Evolutionary conservation across 2,329 filamentous ascomycete species (phyloP).

Genomic region (Lanzia echinophila): DNA sequence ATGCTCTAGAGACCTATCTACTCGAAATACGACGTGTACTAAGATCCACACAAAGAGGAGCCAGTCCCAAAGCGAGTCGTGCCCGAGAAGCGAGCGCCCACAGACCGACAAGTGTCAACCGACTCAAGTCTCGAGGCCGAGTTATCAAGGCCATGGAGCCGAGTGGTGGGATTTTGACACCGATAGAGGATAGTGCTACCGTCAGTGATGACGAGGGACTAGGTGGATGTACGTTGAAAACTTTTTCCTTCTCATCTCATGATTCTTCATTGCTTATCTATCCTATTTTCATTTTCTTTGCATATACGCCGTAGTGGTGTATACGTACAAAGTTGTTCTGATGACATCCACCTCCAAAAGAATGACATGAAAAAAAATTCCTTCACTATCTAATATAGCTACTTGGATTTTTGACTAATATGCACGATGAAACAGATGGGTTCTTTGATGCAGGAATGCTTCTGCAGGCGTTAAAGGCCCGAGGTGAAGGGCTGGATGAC

Average conservation of each 20-base stretch:
- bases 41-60: conserved; percentile 55
- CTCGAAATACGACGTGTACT: conserved; percentile 84
- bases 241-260: background rate
- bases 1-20: conserved; percentile 83
- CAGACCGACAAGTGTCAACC: conserved; percentile 29
- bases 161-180: conserved; percentile 48
- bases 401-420: background rate
- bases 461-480: conserved; percentile 74
- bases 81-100: conserved; percentile 51
- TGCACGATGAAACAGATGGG: conserved; percentile 55
- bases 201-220: conserved; percentile 82
- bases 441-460: conserved; percentile 98
- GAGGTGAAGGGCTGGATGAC: conserved; percentile 43
- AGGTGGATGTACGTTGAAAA: conserved; percentile 73
- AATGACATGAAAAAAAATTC: background rate
- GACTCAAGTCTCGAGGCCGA: conserved; percentile 66
- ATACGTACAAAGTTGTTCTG: background rate
- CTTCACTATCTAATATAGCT: too few species aligned
- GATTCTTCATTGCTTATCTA: too few species aligned
- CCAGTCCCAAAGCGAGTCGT: conserved; percentile 43
- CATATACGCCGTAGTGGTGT: background rate
- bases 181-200: conserved; percentile 61
- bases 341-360: background rate
- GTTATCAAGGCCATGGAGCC: conserved; percentile 55
- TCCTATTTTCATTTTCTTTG: conserved; percentile 7